phyloP scores from a whole-genome alignment of 257 asterid species.

The Solanum verrucosum region DNA sequence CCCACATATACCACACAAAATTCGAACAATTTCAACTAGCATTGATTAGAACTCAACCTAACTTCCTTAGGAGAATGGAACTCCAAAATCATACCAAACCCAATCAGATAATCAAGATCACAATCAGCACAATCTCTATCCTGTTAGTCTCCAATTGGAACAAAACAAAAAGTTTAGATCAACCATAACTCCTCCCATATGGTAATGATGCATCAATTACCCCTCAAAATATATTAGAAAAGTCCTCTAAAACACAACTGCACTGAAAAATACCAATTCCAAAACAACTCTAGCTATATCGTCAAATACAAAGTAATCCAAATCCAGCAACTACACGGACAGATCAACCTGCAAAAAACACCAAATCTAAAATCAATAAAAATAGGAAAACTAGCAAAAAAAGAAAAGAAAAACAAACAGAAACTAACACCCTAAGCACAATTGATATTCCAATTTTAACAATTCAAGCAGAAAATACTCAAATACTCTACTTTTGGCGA shows the following conservation, averaged over 20 bases:
- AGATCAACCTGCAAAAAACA: constrained; percentile 49
- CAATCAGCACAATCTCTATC: neutral
- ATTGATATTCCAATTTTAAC: neutral
- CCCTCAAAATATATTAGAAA: constrained; percentile 17
- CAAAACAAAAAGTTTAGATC: constrained; percentile 18
- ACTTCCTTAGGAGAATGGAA: constrained; percentile 8
- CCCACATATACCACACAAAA: constrained; percentile 19
- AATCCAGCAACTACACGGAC: constrained; percentile 10
- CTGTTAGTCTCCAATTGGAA: neutral
- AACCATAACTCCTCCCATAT: constrained; percentile 4
- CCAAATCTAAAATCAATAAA: neutral
- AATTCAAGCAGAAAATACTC: neutral
- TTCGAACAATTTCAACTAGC: constrained; percentile 27
- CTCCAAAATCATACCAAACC: neutral
- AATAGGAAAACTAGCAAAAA: neutral
- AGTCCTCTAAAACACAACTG: constrained; percentile 5
- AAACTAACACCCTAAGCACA: neutral
- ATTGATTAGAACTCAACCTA: constrained; percentile 14
- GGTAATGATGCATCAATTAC: constrained; percentile 9
- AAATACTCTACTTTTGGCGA: neutral
- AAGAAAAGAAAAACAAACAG: neutral
- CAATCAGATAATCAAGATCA: neutral
- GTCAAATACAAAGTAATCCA: constrained; percentile 4
- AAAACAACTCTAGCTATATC: constrained; percentile 8
- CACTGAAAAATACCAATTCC: constrained; percentile 6